Conservation (phyloP, 257 asterid species). For the Solanum bulbocastanum region DNA sequence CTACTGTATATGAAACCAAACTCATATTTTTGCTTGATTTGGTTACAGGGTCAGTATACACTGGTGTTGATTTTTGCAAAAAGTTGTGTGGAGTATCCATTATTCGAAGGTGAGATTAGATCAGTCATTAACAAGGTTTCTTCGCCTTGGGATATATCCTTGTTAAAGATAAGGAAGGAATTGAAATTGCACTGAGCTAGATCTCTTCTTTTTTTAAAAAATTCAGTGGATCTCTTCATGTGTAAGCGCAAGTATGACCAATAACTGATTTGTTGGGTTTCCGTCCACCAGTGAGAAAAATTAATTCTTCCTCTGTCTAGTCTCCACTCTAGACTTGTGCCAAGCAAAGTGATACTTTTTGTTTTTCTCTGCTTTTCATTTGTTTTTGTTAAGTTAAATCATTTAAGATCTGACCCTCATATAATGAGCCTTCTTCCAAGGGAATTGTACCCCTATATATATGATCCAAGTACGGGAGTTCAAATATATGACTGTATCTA, state of each 20-base stretch:
- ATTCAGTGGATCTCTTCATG: neutral
- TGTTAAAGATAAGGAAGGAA: neutral
- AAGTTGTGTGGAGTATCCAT: constrained; percentile 97
- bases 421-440: neutral
- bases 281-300: neutral
- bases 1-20: neutral
- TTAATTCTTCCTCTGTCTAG: neutral
- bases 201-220: neutral
- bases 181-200: neutral
- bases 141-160: neutral
- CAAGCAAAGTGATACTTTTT: neutral
- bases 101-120: constrained; percentile 67
- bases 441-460: neutral
- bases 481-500: neutral
- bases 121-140: neutral
- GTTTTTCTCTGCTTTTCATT: neutral
- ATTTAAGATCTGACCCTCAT: neutral
- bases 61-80: constrained; percentile 99
- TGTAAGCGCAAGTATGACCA: neutral
- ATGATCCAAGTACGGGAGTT: neutral
- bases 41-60: constrained; percentile 69
- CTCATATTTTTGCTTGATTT: constrained; percentile 6
- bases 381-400: neutral
- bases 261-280: neutral
- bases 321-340: neutral